Evolutionary conservation across 1,284 basidiomycete species (phyloP).

Genomic region (Papiliotrema nemorosa): DNA sequence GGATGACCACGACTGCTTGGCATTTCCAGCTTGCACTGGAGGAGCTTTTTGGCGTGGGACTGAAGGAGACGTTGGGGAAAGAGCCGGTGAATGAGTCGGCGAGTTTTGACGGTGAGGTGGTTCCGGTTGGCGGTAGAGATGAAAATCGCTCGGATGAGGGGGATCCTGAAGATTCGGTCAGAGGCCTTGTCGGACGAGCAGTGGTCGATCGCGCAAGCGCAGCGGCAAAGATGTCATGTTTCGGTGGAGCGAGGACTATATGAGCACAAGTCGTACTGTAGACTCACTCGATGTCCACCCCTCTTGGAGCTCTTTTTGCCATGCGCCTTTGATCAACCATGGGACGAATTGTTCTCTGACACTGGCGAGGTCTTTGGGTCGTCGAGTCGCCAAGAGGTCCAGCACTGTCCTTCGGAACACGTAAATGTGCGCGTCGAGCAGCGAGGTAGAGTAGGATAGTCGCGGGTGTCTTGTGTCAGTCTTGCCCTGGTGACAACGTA

Average conservation of each 20-base stretch:
- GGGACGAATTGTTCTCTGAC: conserved; percentile 82
- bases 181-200: too few relatives aligned
- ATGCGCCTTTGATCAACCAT: conserved; percentile 81
- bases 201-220: conserved; percentile 47
- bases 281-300: conserved; percentile 43
- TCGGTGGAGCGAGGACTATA: conserved; percentile 41
- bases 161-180: conserved; percentile 17
- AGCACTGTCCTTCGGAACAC: conserved; percentile 72
- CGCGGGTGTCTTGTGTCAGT: conserved; percentile 62
- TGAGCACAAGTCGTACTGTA: not conserved
- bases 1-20: conserved; percentile 31
- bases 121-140: conserved; percentile 5
- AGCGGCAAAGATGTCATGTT: conserved; percentile 42
- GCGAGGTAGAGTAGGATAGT: conserved; percentile 63
- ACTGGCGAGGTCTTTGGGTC: conserved; percentile 64
- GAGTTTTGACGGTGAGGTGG: not conserved
- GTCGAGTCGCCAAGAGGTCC: conserved; percentile 63
- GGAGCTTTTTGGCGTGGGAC: conserved; percentile 1
- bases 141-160: conserved; percentile 14
- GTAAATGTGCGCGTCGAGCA: conserved; percentile 86
- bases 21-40: conserved; percentile 35
- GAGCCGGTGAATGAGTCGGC: too few relatives aligned
- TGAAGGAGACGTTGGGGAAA: too few relatives aligned
- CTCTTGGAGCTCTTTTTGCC: conserved; percentile 49
- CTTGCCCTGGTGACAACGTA: conserved; percentile 48